These are phyloP conservation scores for Physcia stellaris DNA, from an alignment of 495 filamentous ascomycete genomes.

Conservation along the genomic window DNA sequence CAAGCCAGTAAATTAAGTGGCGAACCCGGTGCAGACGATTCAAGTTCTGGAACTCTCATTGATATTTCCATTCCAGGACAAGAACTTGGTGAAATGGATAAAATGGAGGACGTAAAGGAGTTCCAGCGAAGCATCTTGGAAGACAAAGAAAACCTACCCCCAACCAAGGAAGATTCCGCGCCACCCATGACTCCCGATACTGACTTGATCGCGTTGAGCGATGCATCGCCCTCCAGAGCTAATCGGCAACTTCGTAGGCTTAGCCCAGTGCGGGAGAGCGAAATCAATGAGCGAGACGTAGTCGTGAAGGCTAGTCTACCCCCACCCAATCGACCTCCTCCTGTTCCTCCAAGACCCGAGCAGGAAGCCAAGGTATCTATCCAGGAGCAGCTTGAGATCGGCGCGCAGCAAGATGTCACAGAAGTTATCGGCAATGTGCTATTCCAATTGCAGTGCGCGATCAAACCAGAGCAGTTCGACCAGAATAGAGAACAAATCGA, in stretches of 20 bases:
- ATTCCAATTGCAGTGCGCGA: conserved; percentile 79
- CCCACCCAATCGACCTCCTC: conserved; percentile 24
- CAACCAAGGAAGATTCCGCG: conserved; percentile 9
- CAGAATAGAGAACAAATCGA: conserved; percentile 65
- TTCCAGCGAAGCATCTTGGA: conserved; percentile 13
- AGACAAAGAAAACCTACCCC: conserved; percentile 32
- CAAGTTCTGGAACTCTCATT: conserved; percentile 40
- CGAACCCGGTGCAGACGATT: conserved; percentile 17
- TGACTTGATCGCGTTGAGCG: conserved; percentile 6
- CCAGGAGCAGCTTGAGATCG: conserved; percentile 43
- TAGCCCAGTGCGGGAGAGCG: conserved; percentile 9
- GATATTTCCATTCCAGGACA: conserved; percentile 21
- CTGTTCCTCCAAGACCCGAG: conserved; percentile 33
- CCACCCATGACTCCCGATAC: conserved; percentile 5
- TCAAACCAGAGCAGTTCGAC: conserved; percentile 48
- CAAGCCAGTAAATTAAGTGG: conserved; percentile 20
- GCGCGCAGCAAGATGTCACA: conserved; percentile 77
- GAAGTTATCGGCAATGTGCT: conserved; percentile 89
- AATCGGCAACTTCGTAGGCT: conserved; percentile 9
- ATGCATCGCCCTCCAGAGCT: conserved; percentile 9
- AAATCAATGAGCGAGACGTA: neutral
- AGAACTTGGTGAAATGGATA: conserved; percentile 30
- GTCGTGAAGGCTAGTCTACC: neutral
- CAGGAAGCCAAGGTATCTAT: conserved; percentile 25
- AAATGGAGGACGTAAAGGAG: conserved; percentile 12